Evolutionary conservation across 2,329 filamentous ascomycete species (phyloP), one percentile per base, ranked within the genome.

Genomic region (Teratosphaeria epicoccoides): DNA sequence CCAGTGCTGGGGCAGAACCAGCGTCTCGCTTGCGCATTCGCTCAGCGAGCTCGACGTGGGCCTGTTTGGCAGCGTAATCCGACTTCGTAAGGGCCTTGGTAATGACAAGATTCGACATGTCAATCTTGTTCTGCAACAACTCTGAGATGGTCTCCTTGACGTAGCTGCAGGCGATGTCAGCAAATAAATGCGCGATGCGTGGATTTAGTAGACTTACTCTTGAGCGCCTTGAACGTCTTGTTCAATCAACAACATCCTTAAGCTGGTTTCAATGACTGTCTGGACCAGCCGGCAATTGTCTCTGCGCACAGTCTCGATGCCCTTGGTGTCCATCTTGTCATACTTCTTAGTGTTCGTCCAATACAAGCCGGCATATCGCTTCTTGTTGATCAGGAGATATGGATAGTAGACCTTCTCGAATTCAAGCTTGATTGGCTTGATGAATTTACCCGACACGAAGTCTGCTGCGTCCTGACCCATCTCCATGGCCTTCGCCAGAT

Each of bases 301-400:
- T 77, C 93, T 80, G 60, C 93, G 85, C 46, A 98, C 94, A 3
- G 93, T 98, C 71, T 98, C 93, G 59, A 98, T 97, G 77, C 93
- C 93, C 70, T 98, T 98, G 54, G 88, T 97, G 70, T 98, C 93
- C 94, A 98, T 98, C 76, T 97, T 98, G 78, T 98, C 94, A 69
- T 86, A 93, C 70, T 95, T 96, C 43, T 91, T 81, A 0, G 91
- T 82, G 59, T 86, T 93, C 4, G 93, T 98, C 90, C 90, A 98
- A 73, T 88, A 97, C 26, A 98, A 72, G n/a, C 93, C 93, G 7
- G 93, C 93, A 64, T 98, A 98, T 57, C 93, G 86, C 76, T 98
- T 98, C 77, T 98, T 98, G 82, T 98, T 98, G 82, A 98, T 98
- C 49, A 98, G 78, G 28, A 98, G 78, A 67, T 98, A 98, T 0